Evolutionary conservation across 2,329 filamentous ascomycete species (phyloP), one percentile per base, ranked within the genome.

Genomic region (Cryphonectria radicalis): DNA sequence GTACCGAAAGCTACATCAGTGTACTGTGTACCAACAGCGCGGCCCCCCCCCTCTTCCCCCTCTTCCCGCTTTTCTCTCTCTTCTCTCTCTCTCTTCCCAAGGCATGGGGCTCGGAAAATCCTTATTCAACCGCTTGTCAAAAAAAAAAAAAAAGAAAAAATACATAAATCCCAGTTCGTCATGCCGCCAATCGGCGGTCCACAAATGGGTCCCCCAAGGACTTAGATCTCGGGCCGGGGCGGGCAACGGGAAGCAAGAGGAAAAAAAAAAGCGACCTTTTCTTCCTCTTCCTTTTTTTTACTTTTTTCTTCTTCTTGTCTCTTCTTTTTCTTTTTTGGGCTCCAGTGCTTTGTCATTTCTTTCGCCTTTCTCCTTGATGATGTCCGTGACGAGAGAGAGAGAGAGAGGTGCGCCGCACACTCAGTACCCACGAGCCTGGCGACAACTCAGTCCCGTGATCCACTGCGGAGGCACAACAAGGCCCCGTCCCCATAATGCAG

Each of bases 171-270:
- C 59, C 59, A 37, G 32, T 32, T 32, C 59, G 59, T 62, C 59
- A 62, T 62, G 59, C 59, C 59, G 59, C n/a, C 59, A 40, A 62
- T 62, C 59, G 32, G 35, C 59, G 59, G 22, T 62, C 59, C 59
- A 62, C 59, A 62, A 35, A 32, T 40, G 59, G 35, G 22, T 62
- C 35, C 46, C 22, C 46, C 22, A 62, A 32, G 35, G 53, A 57
- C 59, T 40, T 32, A 62, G 35, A 62, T 62, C 59, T 62, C 59
- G 59, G 59, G 32, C 59, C 59, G 59, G 59, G 35, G 59, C 59
- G 57, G 25, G 28, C 25, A 32, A 17, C 57, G 59, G 59, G 57
- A 62, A 37, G 17, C 17, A 1, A 11, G 28, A 62, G 28, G 13
- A 60, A 60, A 60, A 19, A 35, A 57, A 57, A 57, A 1, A 0